phyloP scores from a whole-genome alignment of 2,329 filamentous ascomycete species.

The Penicillium sp. region DNA sequence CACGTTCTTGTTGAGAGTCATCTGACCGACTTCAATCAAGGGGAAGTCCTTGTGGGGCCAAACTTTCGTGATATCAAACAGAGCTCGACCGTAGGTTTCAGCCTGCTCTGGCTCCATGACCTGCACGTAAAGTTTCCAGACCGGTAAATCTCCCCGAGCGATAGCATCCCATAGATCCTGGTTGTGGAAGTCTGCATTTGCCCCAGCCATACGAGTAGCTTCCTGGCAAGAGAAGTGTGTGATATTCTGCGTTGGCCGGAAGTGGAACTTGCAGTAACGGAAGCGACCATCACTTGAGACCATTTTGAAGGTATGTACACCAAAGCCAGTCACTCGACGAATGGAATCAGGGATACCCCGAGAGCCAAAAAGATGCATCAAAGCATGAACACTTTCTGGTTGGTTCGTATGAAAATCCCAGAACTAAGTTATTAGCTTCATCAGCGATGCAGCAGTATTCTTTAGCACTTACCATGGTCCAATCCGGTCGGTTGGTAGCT shows the following conservation, averaged over 20 bases:
- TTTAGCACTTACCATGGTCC: conserved; percentile 49
- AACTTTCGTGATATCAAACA: conserved; percentile 59
- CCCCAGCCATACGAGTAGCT: conserved; percentile 50
- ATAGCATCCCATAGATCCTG: conserved; percentile 64
- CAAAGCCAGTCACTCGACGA: conserved; percentile 56
- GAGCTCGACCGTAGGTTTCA: conserved; percentile 48
- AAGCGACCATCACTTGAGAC: conserved; percentile 48
- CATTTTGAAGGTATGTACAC: conserved; percentile 36
- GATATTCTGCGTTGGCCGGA: conserved; percentile 57
- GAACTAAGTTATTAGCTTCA: conserved; percentile 41
- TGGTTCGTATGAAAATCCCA: conserved; percentile 60
- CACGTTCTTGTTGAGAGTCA: conserved; percentile 54
- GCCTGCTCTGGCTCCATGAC: conserved; percentile 55
- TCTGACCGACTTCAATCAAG: conserved; percentile 49
- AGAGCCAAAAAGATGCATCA: conserved; percentile 63
- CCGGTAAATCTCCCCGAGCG: conserved; percentile 55
- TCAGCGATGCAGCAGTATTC: fast-evolving
- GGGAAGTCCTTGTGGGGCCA: conserved; percentile 55
- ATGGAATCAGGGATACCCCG: conserved; percentile 50
- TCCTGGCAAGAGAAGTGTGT: conserved; percentile 56
- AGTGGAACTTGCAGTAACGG: conserved; percentile 61
- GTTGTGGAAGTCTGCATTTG: conserved; percentile 59
- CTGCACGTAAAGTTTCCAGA: conserved; percentile 57
- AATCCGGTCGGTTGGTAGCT: conserved; percentile 63
- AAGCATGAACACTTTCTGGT: conserved; percentile 58